Evolutionary conservation across 805 yeast genomes (phyloP).

Genomic region (Kregervanrija pseudodelftensis): DNA sequence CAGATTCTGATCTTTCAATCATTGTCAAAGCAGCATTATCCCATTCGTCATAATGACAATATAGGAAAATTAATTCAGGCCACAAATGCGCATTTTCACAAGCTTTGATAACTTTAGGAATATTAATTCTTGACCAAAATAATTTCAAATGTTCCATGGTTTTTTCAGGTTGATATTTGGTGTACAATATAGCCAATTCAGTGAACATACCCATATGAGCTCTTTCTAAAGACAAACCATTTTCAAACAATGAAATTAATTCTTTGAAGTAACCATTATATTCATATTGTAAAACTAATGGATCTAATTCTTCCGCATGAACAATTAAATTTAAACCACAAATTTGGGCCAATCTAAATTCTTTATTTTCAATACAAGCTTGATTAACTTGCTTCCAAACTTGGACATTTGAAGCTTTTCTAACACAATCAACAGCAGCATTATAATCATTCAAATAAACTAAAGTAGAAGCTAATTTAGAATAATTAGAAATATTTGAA

Average conservation of each 20-base stretch:
- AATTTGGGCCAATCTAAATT: constrained; percentile 94
- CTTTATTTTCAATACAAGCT: constrained; percentile 92
- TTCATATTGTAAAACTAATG: constrained; percentile 81
- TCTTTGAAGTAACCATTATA: constrained; percentile 86
- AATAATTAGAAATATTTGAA: constrained; percentile 83
- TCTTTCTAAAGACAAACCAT: constrained; percentile 92
- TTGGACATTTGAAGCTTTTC: constrained; percentile 87
- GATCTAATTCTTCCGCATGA: constrained; percentile 95
- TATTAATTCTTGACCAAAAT: constrained; percentile 97
- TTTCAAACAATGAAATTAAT: constrained; percentile 86
- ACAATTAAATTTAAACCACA: constrained; percentile 96
- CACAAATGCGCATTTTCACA: constrained; percentile 91
- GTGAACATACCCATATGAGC: constrained; percentile 99
- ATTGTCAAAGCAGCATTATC: constrained; percentile 95
- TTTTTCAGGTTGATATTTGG: constrained; percentile 83
- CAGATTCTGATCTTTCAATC: constrained; percentile 90
- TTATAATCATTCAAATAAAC: constrained; percentile 90
- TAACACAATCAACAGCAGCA: constrained; percentile 96
- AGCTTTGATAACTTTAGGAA: constrained; percentile 93
- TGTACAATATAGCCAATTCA: constrained; percentile 83
- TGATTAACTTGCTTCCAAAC: constrained; percentile 98
- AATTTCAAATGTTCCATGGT: constrained; percentile 94
- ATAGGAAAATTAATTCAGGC: constrained; percentile 92
- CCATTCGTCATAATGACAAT: constrained; percentile 99
- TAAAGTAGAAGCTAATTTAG: constrained; percentile 93